A percentile compares a stretch with the other conserved stretches of the same genome.
phyloP scores from a whole-genome alignment of 306 rosid species.

The Trifolium repens region DNA sequence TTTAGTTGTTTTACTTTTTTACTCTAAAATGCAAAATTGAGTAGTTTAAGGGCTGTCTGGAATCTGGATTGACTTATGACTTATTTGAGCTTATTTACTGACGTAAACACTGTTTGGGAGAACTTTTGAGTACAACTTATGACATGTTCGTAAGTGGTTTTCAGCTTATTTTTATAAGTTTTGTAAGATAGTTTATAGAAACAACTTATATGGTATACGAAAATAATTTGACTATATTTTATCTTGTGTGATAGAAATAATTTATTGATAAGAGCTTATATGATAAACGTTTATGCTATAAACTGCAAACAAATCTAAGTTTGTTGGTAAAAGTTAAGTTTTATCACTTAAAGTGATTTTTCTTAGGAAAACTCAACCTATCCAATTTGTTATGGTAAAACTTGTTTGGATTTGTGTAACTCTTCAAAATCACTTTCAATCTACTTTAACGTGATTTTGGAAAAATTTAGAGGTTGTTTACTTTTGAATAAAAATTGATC shows the following conservation, averaged over 20 bases:
- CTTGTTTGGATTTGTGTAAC: background rate
- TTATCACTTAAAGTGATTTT: background rate
- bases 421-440: background rate
- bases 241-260: no score
- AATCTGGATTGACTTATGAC: background rate
- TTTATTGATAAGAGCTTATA: no score
- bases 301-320: background rate
- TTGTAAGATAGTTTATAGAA: background rate
- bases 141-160: background rate
- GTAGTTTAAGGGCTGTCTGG: background rate
- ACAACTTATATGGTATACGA: no score
- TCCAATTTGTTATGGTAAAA: background rate
- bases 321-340: background rate
- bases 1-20: background rate
- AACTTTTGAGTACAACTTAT: background rate
- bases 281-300: no score
- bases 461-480: background rate
- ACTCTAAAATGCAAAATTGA: background rate
- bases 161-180: no score
- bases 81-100: background rate
- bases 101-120: no score
- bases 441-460: background rate
- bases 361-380: background rate
- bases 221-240: no score
- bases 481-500: background rate